Evolutionary conservation across 148 eudicot genomes (phyloP).

Genomic region (Rhododendron griersonianum): DNA sequence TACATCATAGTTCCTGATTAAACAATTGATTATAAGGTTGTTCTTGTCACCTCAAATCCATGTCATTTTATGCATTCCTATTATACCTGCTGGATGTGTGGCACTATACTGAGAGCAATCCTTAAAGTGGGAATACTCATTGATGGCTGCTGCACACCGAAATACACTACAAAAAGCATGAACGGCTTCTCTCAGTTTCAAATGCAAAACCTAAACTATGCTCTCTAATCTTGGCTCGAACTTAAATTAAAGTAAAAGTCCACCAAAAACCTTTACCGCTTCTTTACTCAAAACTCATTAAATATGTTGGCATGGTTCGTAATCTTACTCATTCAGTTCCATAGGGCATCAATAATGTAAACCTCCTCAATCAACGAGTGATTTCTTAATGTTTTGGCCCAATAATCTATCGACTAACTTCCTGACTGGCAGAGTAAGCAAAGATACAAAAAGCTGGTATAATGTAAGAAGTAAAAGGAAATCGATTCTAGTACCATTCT

Average conservation of each 20-base stretch:
- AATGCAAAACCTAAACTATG: background rate
- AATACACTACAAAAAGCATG: background rate
- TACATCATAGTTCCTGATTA: background rate
- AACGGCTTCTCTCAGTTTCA: background rate
- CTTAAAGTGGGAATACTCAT: background rate
- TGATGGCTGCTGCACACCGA: background rate
- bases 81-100: background rate
- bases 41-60: background rate
- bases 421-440: background rate
- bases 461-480: background rate
- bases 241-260: background rate
- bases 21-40: background rate
- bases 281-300: background rate
- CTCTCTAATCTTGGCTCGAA: background rate
- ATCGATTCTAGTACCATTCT: background rate
- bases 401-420: background rate
- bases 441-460: background rate
- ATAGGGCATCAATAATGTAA: background rate
- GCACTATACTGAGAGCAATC: background rate
- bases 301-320: background rate
- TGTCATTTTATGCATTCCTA: background rate
- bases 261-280: background rate
- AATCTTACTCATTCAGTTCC: background rate
- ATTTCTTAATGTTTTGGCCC: background rate
- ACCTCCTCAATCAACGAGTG: background rate